phyloP scores from a whole-genome alignment of 1,284 basidiomycete species.

The Ganoderma boninense region DNA sequence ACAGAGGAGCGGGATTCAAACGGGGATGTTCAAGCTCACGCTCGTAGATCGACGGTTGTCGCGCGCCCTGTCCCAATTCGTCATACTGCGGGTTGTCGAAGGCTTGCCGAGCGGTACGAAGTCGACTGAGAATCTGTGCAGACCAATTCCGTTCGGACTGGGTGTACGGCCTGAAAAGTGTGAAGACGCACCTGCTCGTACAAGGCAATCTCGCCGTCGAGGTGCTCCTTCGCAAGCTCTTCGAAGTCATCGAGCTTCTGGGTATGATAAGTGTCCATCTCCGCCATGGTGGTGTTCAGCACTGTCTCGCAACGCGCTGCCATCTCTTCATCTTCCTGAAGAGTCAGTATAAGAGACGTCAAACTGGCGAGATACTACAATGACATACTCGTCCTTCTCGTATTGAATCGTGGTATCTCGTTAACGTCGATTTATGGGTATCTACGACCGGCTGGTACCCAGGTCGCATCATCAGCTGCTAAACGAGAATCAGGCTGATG shows the following conservation, averaged over 20 bases:
- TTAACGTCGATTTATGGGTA: conserved; percentile 72
- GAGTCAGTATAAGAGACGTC: conserved; percentile 21
- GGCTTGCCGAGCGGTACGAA: conserved; percentile 59
- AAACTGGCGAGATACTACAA: not conserved
- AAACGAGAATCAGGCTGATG: not conserved
- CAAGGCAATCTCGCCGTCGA: conserved; percentile 79
- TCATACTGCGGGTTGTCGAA: conserved; percentile 60
- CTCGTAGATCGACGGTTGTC: conserved; percentile 77
- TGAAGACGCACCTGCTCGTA: conserved; percentile 66
- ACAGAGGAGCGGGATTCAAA: conserved; percentile 58
- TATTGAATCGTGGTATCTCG: conserved; percentile 66
- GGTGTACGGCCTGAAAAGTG: not conserved
- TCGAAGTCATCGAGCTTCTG: conserved; percentile 79
- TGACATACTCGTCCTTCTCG: conserved; percentile 48
- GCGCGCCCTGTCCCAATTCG: conserved; percentile 53
- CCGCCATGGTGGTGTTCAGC: conserved; percentile 87
- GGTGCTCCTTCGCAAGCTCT: conserved; percentile 66
- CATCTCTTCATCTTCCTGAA: conserved; percentile 68
- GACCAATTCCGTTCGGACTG: not conserved
- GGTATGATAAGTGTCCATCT: conserved; percentile 82
- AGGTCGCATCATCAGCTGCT: not conserved
- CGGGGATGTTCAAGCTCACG: conserved; percentile 69
- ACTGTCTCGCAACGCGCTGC: conserved; percentile 86
- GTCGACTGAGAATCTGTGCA: conserved; percentile 59
- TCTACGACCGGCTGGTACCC: conserved; percentile 68